Evolutionary conservation across 2,329 filamentous ascomycete species (phyloP), one percentile per base, ranked within the genome.

Genomic region (Epicoccum sorghinum): DNA sequence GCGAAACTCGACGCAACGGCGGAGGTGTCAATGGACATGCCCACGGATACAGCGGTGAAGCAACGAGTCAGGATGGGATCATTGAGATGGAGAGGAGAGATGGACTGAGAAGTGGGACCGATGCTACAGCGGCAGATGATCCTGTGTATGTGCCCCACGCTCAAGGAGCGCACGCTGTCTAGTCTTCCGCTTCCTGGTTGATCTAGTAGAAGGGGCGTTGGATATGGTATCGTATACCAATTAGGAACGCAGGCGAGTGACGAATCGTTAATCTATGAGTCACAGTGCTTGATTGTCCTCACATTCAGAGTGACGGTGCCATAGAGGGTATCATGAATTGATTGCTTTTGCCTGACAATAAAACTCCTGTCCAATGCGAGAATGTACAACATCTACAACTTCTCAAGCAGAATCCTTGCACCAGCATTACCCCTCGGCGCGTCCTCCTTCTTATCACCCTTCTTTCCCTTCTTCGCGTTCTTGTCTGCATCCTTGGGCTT

Each of bases 321-420:
- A 9, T 42, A 14, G 2, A 46, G 52, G 52, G 52, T 55, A 55
- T 55, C 52, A 46, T 42, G 30, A 47, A 42, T 50, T 38, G 42
- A 55, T 50, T 33, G 52, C 42, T 55, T 55, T 55, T 55, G 52
- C 36, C 29, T 44, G 14, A 42, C 33, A 32, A 37, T 4, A 30
- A 30, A 50, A 55, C 52, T 50, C 52, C 52, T 22, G n/a, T 35
- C 27, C 35, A 30, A 55, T 50, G 45, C 39, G 29, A 25, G 39
- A 32, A 44, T 14, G 25, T 18, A 22, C 23, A 27, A 4, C 23
- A 33, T n/a, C 54, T 69, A 73, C 52, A 74, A 59, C 59, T 74
- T 79, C 64, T 77, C 73, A 37, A 82, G 61, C 62, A 82, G 56
- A 23, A 81, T 76, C 64, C 70, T 78, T 36, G 79, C 76, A 7